Percentiles rank a stretch among this genome's conserved stretches.
Conservation (phyloP, 352 stramenopile genomes). For the Phytopythium aichiense region DNA sequence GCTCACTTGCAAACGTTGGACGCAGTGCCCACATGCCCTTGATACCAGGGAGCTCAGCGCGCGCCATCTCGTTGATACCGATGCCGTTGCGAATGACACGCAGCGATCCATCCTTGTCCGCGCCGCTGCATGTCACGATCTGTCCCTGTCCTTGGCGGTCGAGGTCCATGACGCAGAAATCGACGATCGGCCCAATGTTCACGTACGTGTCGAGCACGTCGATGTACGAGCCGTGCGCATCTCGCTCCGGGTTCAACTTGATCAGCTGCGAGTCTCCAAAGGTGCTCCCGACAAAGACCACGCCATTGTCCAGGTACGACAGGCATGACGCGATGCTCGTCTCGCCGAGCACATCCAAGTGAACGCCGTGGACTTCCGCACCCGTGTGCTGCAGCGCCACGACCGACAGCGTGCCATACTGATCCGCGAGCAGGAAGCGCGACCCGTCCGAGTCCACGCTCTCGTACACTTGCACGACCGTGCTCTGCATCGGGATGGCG, state of each 20-base stretch:
- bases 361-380: slow-evolving; percentile 75
- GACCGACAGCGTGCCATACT: slow-evolving; percentile 88
- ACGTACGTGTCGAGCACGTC: slow-evolving; percentile 96
- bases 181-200: slow-evolving; percentile 97
- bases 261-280: slow-evolving; percentile 96
- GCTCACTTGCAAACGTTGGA: slow-evolving; percentile 69
- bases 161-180: slow-evolving; percentile 97
- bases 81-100: slow-evolving; percentile 99
- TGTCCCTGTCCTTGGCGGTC: slow-evolving; percentile 93
- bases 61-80: slow-evolving; percentile 96
- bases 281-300: slow-evolving; percentile 94
- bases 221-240: slow-evolving; percentile 86
- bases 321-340: slow-evolving; percentile 90
- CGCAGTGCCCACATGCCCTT: slow-evolving; percentile 97
- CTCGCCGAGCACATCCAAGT: slow-evolving; percentile 92
- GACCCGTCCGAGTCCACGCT: slow-evolving; percentile 86
- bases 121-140: slow-evolving; percentile 96
- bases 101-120: slow-evolving; percentile 94
- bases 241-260: slow-evolving; percentile 82
- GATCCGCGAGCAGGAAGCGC: slow-evolving; percentile 86
- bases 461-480: slow-evolving; percentile 87
- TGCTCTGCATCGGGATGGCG: slow-evolving; percentile 90
- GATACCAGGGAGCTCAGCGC: slow-evolving; percentile 95
- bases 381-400: slow-evolving; percentile 80
- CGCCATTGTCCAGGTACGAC: slow-evolving; percentile 92